phyloP scores from a whole-genome alignment of 2,329 filamentous ascomycete genomes.

The Coccinonectria pachysandricola region DNA sequence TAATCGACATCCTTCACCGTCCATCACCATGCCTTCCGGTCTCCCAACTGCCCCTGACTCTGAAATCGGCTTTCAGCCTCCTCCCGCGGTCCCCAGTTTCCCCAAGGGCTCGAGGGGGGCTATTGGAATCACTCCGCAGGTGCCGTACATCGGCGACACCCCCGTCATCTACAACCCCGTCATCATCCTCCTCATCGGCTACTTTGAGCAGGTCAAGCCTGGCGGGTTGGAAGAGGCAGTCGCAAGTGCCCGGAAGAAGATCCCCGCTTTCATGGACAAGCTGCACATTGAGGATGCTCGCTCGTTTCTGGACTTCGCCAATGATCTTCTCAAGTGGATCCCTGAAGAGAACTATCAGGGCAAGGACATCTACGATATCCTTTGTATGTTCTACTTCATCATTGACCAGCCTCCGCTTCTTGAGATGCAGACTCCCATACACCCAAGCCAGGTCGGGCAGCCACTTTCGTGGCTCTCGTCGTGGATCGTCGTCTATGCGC shows the following conservation, averaged over 20 bases:
- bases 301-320: conserved; percentile 17
- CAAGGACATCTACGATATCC: conserved; percentile 25
- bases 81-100: conserved; percentile 4
- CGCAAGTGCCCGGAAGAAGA: conserved; percentile 5
- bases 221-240: conserved; percentile 9
- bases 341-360: conserved; percentile 25
- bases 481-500: conserved; percentile 29
- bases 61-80: conserved; percentile 14
- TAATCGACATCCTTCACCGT: not conserved
- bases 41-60: conserved; percentile 14
- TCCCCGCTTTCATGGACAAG: conserved; percentile 14
- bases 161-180: conserved; percentile 12
- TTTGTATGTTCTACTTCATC: conserved; percentile 31
- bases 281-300: conserved; percentile 10
- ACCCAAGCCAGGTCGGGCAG: conserved; percentile 17
- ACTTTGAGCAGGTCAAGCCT: conserved; percentile 5
- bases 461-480: conserved; percentile 24
- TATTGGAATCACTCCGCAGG: not conserved
- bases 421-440: conserved; percentile 14
- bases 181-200: conserved; percentile 12
- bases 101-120: not conserved
- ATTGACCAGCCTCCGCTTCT: conserved; percentile 24
- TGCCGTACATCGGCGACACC: conserved; percentile 3
- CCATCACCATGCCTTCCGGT: conserved; percentile 9
- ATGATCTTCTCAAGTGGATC: conserved; percentile 26